Evolutionary conservation across 768 basidiomycete species (phyloP), one percentile per base, ranked within the genome.

Genomic region (Boletus vinaceobasis): DNA sequence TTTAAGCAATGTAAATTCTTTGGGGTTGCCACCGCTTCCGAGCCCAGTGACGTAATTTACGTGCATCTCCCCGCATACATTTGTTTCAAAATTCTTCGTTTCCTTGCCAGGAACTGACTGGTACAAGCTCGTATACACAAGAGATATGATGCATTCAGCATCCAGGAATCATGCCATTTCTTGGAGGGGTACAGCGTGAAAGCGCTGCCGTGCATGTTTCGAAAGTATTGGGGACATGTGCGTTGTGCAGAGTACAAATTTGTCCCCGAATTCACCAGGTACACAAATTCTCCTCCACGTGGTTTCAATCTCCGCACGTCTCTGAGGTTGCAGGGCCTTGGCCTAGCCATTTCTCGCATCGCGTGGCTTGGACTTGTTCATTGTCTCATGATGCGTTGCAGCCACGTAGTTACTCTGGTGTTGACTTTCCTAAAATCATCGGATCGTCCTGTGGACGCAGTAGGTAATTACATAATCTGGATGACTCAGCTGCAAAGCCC

Each of bases 1-100:
- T 48, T 71, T 65, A 67, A 65, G 59, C 38, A 21, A 31, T 23
- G 59, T 42, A 69, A 71, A 71, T 67, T 72, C 69, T 72, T 71
- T 71, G 69, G 69, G 69, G 71, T 67, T 66, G 55, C 61, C 58
- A 55, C 66, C 56, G 59, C 53, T 59, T 48, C 23, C 5, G 47
- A 13, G 23, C 27, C 17, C 26, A 26, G 26, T 48, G 48, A 48
- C 37, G 48, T 37, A 48, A 37, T 21, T 14, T 48, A 48, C 47
- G 47, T 37, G 4, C 26, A 0, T n/a, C 4, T 23, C 23, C n/a
- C 47, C 35, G 31, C 21, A 2, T 17, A 33, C 5, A 23, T 50
- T 52, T 27, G 1, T 19, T 17, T 43, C 15, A 29, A 17, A 32
- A 38, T 29, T 32, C 38, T 5, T 21, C 39, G 3, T 14, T 13